Evolutionary conservation across 495 filamentous ascomycete species (phyloP), one percentile per base, ranked within the genome.

Genomic region (Lepraria neglecta): DNA sequence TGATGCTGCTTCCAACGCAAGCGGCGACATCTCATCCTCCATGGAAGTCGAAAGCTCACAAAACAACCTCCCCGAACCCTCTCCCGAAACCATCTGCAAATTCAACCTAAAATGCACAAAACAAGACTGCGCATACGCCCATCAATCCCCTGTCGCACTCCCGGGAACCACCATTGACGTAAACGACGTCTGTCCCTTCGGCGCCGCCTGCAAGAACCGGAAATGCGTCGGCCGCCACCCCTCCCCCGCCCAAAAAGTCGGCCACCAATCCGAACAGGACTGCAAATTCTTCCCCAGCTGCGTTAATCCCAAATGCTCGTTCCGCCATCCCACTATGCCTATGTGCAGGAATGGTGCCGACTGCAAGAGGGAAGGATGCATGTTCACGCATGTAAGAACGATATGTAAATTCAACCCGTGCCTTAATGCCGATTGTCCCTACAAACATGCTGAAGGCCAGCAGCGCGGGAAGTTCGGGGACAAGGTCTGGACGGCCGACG

Each of bases 281-380:
- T 99, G 94, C 85, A 88, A 85, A 68, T 99, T 92, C 79, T 96
- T 84, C 72, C 91, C 94, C 45, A 88, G 97, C 75, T 99, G 94
- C 78, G 86, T 88, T 44, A 96, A 95, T 70, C 80, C 86, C 9
- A 74, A 79, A 60, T 99, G 94, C 70, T 82, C 88, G 11, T 99
- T 95, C 77, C 85, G 85, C 71, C 94, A 99, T 64, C 87, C 87
- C 17, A 74, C 71, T 56, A 89, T 90, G 73, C 85, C 88, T 14
- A 83, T 90, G 45, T 98, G 94, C 75, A 85, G 91, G 53, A 97
- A 97, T 68, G 95, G 95, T 24, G 89, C 89, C 40, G 91, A 95
- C 73, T 99, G 94, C 77, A 84, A 82, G 21, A 83, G 83, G 30
- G 81, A 86, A 42, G 85, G 84, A 44, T 99, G 94, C 82, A 90